Evolutionary conservation across 176 grass and related monocot species (phyloP), one percentile per base, ranked within the genome.

Genomic region (Thinopyrum elongatum): DNA sequence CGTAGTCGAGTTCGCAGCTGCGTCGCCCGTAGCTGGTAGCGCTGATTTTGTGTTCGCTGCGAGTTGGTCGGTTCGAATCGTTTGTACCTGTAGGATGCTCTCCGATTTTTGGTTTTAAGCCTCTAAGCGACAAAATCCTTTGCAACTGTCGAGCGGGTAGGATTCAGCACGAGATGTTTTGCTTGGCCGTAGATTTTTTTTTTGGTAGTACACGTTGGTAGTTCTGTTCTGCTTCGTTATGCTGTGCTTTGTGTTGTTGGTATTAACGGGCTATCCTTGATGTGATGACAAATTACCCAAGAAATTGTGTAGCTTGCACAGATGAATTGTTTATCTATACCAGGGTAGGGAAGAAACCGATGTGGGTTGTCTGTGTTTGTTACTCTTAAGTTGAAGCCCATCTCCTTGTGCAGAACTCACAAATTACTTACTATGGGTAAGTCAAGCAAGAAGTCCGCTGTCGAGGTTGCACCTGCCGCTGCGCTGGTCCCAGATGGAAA

Each of bases 391-490:
- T 41, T 39, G 21, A 6, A 27, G 15, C 27, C 19, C 22, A 21
- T 69, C 2, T 87, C 57, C 44, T 74, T 62, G 5, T 81, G 68
- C 76, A 85, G 76, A 17, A 25, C 29, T 80, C 70, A 61, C 9
- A 23, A 28, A 35, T 21, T 83, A 22, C 15, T 16, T 79, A 62
- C 38, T 10, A 91, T 91, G 89, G 89, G 62, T 4, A 88, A 85
- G 63, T 85, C 77, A 7, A 85, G 82, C 77, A 88, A 91, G 89
- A 91, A 88, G 70, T 71, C 89, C 0, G 26, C 70, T 81, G 89
- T 77, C 31, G 25, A 12, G 61, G 77, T 55, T 49, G 82, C 30
- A 39, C 62, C 85, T 77, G 84, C 85, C 25, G 7, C 89, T 22
- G 76, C 33, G 17, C 15, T 76, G 0, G 73, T 74, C 21, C 30